Percentiles rank a stretch among this genome's conserved stretches.
These are phyloP conservation scores for Coemansia sp. DNA, from an alignment of 192 early-diverging fungal genomes.

Conservation along the genomic window DNA sequence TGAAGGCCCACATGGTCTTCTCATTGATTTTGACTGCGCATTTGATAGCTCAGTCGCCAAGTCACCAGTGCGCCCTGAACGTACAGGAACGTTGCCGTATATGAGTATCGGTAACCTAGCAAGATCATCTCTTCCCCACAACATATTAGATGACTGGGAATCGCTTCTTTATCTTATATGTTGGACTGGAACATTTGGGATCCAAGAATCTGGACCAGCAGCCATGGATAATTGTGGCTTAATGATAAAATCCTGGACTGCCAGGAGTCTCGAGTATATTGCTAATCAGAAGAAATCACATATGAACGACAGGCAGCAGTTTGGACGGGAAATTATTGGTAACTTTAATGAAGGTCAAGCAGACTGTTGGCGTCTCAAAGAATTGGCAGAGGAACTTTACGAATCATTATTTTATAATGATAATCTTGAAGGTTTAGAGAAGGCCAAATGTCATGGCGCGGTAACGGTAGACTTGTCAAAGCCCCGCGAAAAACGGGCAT, in stretches of 20 bases:
- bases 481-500: neutral
- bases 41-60: neutral
- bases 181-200: slow-evolving; percentile 22
- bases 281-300: neutral
- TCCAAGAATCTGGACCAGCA: neutral
- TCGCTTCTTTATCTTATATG: slow-evolving; percentile 27
- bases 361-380: neutral
- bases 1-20: neutral
- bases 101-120: slow-evolving; percentile 7
- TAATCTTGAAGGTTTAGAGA: neutral
- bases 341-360: neutral
- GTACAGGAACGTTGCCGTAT: slow-evolving; percentile 7
- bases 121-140: neutral
- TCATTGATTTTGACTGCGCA: slow-evolving; percentile 10
- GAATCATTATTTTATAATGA: neutral
- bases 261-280: neutral
- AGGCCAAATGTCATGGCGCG: neutral
- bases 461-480: neutral
- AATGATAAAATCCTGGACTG: neutral
- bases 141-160: slow-evolving; percentile 30
- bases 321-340: neutral
- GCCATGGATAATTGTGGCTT: neutral
- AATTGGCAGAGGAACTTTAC: neutral
- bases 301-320: neutral
- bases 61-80: neutral